Percentiles rank a stretch among this genome's conserved stretches.
phyloP scores from a whole-genome alignment of 164 flowering plant species.

The Berberis thunbergii region DNA sequence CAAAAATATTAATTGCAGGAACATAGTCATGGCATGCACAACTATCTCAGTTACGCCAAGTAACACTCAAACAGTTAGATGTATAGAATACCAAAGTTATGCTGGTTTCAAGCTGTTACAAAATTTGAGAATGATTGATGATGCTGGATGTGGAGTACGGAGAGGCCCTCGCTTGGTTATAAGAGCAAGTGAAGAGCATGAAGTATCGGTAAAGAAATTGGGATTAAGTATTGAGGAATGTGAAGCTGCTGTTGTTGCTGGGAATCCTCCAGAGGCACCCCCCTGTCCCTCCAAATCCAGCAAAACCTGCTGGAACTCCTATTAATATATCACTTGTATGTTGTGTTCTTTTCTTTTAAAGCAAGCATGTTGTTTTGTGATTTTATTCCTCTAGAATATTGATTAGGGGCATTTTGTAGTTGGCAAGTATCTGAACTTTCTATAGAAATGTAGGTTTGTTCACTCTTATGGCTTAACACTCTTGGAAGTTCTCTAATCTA shows the following conservation, averaged over 20 bases:
- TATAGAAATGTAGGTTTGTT: background rate
- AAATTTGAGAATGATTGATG: slow-evolving; percentile 6
- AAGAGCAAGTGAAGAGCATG: slow-evolving; percentile 33
- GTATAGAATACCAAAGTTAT: slow-evolving; percentile 13
- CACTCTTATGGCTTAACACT: background rate
- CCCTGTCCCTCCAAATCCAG: slow-evolving; percentile 55
- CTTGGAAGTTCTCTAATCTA: background rate
- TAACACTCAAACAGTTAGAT: slow-evolving; percentile 15
- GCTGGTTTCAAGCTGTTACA: slow-evolving; percentile 13
- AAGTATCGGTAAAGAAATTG: slow-evolving; percentile 26
- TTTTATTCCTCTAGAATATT: background rate
- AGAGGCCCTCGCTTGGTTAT: slow-evolving; percentile 14
- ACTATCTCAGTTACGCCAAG: slow-evolving; percentile 16
- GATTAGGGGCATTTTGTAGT: background rate
- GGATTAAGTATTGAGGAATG: slow-evolving; percentile 57
- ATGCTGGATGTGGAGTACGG: slow-evolving; percentile 3
- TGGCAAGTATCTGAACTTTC: background rate
- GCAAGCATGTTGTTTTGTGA: background rate
- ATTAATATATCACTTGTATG: slow-evolving; percentile 53
- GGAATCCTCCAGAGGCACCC: slow-evolving; percentile 74
- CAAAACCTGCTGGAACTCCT: slow-evolving; percentile 77
- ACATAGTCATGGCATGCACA: slow-evolving; percentile 4
- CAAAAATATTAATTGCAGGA: too few relatives aligned
- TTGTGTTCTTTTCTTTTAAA: background rate
- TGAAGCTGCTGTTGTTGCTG: slow-evolving; percentile 87